Evolutionary conservation across 306 rosid genomes (phyloP).

Genomic region (Amphicarpaea edgeworthii): DNA sequence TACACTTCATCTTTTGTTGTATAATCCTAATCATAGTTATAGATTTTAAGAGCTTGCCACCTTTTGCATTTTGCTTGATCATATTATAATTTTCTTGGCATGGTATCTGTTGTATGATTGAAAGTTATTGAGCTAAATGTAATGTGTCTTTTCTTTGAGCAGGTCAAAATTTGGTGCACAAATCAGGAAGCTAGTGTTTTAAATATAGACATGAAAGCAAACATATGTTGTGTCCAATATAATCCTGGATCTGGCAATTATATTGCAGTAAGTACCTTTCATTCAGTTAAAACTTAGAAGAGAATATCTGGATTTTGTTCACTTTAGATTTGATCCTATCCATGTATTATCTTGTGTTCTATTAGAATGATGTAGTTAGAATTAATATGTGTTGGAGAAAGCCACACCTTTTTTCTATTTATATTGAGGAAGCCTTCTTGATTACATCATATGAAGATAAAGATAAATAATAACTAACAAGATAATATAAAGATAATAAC

Average conservation of each 20-base stretch:
- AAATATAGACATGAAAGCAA: constrained; percentile 98
- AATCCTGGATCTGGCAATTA: constrained; percentile 94
- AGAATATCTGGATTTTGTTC: constrained; percentile 26
- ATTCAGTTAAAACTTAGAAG: constrained; percentile 35
- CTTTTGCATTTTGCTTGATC: neutral
- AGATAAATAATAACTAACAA: no score
- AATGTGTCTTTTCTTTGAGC: constrained; percentile 47
- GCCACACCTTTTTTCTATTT: no score
- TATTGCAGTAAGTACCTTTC: constrained; percentile 77
- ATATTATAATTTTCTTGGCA: constrained; percentile 20
- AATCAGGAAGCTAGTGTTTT: constrained; percentile 90
- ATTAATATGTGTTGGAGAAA: no score
- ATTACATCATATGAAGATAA: no score
- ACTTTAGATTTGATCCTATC: constrained; percentile 27
- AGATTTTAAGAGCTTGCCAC: constrained; percentile 8
- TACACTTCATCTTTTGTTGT: constrained; percentile 9
- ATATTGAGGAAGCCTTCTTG: no score
- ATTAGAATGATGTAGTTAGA: no score
- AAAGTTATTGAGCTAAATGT: constrained; percentile 26
- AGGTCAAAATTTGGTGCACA: constrained; percentile 99
- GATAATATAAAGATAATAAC: no score
- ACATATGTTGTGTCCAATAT: constrained; percentile 96
- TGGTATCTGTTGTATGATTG: constrained; percentile 24
- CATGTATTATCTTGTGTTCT: constrained; percentile 35
- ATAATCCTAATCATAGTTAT: neutral